Percentiles rank a stretch among this genome's conserved stretches.
Evolutionary conservation across 306 rosid species (phyloP).

Genomic region (Quercus variabilis): DNA sequence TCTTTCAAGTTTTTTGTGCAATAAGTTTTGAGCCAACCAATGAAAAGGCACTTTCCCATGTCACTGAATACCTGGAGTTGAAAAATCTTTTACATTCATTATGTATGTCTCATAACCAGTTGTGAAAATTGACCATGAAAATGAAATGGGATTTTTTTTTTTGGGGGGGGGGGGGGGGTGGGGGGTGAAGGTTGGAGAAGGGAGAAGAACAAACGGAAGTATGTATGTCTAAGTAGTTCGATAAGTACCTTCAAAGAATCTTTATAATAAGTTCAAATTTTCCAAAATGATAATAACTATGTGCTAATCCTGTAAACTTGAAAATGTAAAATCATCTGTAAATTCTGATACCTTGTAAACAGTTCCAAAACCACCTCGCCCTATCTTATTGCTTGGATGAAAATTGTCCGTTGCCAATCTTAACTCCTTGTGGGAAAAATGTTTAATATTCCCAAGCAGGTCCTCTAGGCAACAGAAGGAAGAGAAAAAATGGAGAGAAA

Average conservation of each 20-base stretch:
- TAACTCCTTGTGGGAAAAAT: constrained; percentile 64
- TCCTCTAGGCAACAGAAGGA: constrained; percentile 42
- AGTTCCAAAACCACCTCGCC: constrained; percentile 91
- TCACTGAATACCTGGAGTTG: background rate
- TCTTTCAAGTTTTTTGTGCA: background rate
- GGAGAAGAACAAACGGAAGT: background rate
- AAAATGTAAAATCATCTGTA: constrained; percentile 9
- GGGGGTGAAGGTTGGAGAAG: background rate
- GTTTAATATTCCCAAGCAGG: constrained; percentile 44
- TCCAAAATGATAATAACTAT: constrained; percentile 11
- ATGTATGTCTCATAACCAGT: background rate
- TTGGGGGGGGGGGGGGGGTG: background rate
- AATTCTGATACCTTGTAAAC: constrained; percentile 69
- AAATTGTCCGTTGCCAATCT: constrained; percentile 72
- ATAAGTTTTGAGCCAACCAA: background rate
- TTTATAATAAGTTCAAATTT: background rate
- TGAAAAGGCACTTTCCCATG: background rate
- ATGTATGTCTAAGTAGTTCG: background rate
- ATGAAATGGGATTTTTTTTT: background rate
- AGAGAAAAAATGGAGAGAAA: background rate
- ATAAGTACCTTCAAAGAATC: constrained; percentile 16
- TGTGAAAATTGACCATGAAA: background rate
- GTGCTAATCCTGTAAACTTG: constrained; percentile 10
- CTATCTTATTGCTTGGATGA: constrained; percentile 62
- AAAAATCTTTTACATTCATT: background rate